Base-by-base conservation (phyloP, 192 early-diverging fungal species). In the Coemansia umbellata region DNA sequence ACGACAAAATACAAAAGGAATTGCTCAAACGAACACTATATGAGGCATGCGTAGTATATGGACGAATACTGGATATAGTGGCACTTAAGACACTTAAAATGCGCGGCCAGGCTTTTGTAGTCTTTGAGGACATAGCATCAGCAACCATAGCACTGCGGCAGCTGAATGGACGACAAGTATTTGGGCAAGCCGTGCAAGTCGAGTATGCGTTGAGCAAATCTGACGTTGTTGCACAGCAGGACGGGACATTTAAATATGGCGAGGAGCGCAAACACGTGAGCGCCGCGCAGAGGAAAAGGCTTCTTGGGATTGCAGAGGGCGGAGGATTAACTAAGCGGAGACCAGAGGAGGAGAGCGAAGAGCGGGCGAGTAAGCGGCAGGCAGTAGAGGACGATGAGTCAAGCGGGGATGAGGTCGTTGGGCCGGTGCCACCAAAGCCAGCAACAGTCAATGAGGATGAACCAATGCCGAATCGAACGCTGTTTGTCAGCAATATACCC, bases 81-180 rank as follows among this genome's bases (percentile, higher is more conserved):
- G 90, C 92, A 11, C 63, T 82, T 40, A 87, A 89, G 58, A 94
- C 87, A 7, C 55, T 66, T 23, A 87, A 84, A 39, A 87, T 91
- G 82, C 89, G 94, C 24, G 94, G 93, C 14, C 97, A 99, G 74
- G 97, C 97, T 0, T 95, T 92, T 66, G 68, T 99, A 18, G 94
- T 87, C 13, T 96, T 94, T 56, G 69, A 76, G 26, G 88, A 95
- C 53, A 84, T 94, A n/a, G 65, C 89, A 5, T 69, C 81, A 14
- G 90, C 97, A 3, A 94, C 93, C 27, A 75, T 87, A 0, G 94
- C 97, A 5, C 60, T 95, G 48, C 79, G 94, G 51, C 82, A 87
- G 22, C 71, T 97, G 31, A 89, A 95, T 69, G 94, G 92, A 18
- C 92, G 93, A 50, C 78, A 69, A 5, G 85, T 99, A 64, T 95